Percentiles rank a stretch among this genome's conserved stretches.
phyloP scores from a whole-genome alignment of 345 rosid genomes.

The Ailanthus altissimus region DNA sequence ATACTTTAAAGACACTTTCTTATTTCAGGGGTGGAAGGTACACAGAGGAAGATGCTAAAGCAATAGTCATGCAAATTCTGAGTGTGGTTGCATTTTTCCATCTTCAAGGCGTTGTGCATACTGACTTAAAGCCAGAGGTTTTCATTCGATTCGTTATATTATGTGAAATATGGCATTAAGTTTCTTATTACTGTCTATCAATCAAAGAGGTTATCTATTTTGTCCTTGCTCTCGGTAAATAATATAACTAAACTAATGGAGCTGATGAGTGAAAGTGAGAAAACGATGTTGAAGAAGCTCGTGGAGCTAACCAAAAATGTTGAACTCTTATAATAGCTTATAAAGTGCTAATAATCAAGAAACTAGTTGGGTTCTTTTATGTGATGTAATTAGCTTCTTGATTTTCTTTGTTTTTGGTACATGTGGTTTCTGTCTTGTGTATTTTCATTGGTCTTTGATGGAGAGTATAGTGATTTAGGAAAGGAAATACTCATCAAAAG shows the following conservation, averaged over 20 bases:
- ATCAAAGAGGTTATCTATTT: background rate
- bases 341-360: constrained; percentile 2
- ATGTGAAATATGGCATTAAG: background rate
- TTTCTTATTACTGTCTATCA: background rate
- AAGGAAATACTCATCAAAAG: background rate
- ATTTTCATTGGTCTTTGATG: background rate
- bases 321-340: constrained; percentile 44
- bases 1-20: constrained; percentile 10
- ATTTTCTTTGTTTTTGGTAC: constrained; percentile 8
- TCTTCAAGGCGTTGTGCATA: constrained; percentile 89
- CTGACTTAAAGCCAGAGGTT: constrained; percentile 88
- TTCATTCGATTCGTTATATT: constrained; percentile 9
- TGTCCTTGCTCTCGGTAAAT: background rate
- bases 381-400: constrained; percentile 31
- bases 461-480: constrained; percentile 25
- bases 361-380: constrained; percentile 17
- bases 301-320: constrained; percentile 79
- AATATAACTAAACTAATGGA: constrained; percentile 31
- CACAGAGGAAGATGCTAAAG: constrained; percentile 80
- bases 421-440: background rate
- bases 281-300: constrained; percentile 72
- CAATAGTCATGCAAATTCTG: constrained; percentile 66
- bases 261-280: constrained; percentile 88
- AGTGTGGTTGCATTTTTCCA: constrained; percentile 83
- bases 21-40: constrained; percentile 72